Conservation (phyloP, 306 rosid species). For the Luffa acutangula region DNA sequence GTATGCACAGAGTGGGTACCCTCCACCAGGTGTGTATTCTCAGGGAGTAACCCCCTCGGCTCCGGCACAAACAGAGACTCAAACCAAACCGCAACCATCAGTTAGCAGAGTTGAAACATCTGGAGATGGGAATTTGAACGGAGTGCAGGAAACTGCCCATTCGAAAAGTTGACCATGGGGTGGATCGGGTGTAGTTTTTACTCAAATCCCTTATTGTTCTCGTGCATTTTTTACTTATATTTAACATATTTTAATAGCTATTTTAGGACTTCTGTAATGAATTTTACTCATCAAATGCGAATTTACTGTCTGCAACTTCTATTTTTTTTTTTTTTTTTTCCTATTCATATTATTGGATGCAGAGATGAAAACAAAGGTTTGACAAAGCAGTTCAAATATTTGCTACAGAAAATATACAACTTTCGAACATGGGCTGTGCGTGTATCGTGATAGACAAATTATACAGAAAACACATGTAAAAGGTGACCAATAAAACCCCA, state of each 20-base stretch:
- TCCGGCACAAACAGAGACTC: conserved; percentile 12
- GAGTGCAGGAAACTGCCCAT: conserved; percentile 12
- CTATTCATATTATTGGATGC: conserved; percentile 1
- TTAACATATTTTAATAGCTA: not conserved
- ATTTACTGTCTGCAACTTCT: not conserved
- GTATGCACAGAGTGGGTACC: conserved; percentile 25
- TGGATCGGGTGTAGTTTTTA: not conserved
- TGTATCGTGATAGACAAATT: not conserved
- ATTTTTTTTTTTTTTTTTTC: not conserved
- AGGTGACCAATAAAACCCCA: not conserved
- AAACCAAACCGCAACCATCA: conserved; percentile 13
- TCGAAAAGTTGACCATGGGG: conserved; percentile 21
- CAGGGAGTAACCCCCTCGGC: conserved; percentile 13
- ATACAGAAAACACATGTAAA: not conserved
- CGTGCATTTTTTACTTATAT: not conserved
- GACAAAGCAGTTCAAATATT: not conserved
- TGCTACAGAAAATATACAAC: conserved; percentile 2
- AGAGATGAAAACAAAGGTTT: not conserved
- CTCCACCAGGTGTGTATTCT: conserved; percentile 16
- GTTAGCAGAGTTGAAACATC: conserved; percentile 12
- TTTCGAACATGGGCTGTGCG: not conserved
- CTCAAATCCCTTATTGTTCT: not conserved
- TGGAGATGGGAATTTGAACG: conserved; percentile 11
- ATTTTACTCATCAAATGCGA: not conserved
- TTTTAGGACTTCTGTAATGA: not conserved